These are phyloP conservation scores for Moesziomyces globuligerus DNA, from an alignment of 1,284 basidiomycete species.

Conservation along the genomic window DNA sequence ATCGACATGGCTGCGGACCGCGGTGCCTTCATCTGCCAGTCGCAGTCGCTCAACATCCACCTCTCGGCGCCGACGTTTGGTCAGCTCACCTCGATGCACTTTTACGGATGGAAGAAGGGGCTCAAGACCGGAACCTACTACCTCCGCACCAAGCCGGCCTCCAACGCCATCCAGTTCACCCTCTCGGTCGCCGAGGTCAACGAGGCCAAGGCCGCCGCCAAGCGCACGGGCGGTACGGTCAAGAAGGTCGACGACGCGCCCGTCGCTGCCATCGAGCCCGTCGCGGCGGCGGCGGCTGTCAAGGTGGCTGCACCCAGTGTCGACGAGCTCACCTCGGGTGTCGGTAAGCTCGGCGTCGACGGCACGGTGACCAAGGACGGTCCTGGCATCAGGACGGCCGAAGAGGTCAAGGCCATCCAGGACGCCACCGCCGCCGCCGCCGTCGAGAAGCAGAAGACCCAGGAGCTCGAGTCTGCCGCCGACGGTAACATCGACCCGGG, in stretches of 20 bases:
- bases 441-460: constrained; percentile 69
- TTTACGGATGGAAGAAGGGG: constrained; percentile 99
- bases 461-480: constrained; percentile 14
- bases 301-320: constrained; percentile 10
- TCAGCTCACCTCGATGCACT: constrained; percentile 92
- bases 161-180: constrained; percentile 97
- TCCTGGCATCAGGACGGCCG: constrained; percentile 40
- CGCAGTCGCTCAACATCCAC: constrained; percentile 85
- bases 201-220: constrained; percentile 73
- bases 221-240: constrained; percentile 28
- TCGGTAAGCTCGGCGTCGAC: constrained; percentile 61
- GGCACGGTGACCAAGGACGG: constrained; percentile 62
- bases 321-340: constrained; percentile 36
- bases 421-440: constrained; percentile 71
- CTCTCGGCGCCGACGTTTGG: constrained; percentile 89
- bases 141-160: constrained; percentile 90
- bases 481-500: constrained; percentile 73
- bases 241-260: constrained; percentile 18
- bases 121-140: constrained; percentile 90
- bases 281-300: constrained; percentile 13
- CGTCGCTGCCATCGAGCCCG: constrained; percentile 7
- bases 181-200: constrained; percentile 82
- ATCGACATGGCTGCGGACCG: constrained; percentile 98
- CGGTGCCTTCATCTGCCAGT: constrained; percentile 97
- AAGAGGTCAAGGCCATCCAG: constrained; percentile 49